Evolutionary conservation across 371 early-diverging fungal species (phyloP).

Genomic region (Nematocida sp.): DNA sequence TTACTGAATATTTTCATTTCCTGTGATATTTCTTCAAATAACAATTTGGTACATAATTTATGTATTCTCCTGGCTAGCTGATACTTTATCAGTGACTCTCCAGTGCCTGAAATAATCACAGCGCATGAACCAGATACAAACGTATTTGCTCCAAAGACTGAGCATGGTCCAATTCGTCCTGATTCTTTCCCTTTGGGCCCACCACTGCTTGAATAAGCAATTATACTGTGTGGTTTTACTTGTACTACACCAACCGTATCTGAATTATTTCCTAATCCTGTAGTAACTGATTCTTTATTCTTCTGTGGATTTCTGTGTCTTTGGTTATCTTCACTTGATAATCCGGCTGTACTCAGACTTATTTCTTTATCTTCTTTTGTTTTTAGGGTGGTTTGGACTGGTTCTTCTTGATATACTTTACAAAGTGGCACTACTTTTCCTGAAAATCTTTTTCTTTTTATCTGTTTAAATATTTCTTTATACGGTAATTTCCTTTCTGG

Average conservation of each 20-base stretch:
- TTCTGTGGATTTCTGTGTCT: too few relatives aligned
- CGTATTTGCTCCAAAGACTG: slow-evolving; percentile 47
- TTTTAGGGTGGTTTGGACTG: neutral
- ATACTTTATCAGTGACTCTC: slow-evolving; percentile 23
- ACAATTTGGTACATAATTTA: neutral
- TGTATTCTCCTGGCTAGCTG: slow-evolving; percentile 1
- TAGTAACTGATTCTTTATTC: too few relatives aligned
- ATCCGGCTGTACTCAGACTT: too few relatives aligned
- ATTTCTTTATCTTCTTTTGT: neutral
- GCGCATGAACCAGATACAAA: neutral
- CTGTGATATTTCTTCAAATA: slow-evolving; percentile 22
- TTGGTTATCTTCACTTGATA: too few relatives aligned
- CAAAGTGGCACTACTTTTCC: neutral
- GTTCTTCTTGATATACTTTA: neutral
- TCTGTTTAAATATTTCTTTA: neutral
- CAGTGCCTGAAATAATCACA: slow-evolving; percentile 37
- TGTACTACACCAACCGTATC: slow-evolving; percentile 20
- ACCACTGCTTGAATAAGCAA: slow-evolving; percentile 38
- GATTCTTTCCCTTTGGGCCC: slow-evolving; percentile 8
- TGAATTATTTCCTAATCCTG: neutral
- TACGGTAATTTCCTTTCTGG: neutral
- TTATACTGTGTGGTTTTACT: neutral
- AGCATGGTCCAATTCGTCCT: slow-evolving; percentile 45
- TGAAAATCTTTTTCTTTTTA: neutral
- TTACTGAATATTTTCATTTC: slow-evolving; percentile 24